Conservation (phyloP, 2,329 filamentous ascomycete species). For the Ophiocordyceps robertsii region DNA sequence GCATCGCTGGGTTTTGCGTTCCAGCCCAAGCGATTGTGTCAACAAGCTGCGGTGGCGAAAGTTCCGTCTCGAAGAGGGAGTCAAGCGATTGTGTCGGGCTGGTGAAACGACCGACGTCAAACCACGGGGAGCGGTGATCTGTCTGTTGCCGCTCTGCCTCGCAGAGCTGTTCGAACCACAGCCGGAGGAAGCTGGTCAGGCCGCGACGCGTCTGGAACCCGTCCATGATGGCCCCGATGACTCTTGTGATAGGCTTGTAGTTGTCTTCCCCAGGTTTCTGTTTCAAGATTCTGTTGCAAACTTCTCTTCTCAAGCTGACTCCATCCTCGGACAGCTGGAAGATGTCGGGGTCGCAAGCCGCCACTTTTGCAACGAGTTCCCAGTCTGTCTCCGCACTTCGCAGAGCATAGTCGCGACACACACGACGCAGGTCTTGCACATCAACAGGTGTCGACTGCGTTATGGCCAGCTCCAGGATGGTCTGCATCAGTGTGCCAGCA, state of each 20-base stretch:
- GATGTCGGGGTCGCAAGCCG: conserved; percentile 32
- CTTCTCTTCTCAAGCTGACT: conserved; percentile 21
- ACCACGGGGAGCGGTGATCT: conserved; percentile 18
- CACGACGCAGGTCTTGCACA: conserved; percentile 23
- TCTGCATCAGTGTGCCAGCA: conserved; percentile 14
- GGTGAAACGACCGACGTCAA: conserved; percentile 10
- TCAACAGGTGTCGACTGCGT: conserved; percentile 20
- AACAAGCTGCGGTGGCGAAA: conserved; percentile 30
- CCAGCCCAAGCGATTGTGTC: conserved; percentile 30
- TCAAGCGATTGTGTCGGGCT: conserved; percentile 8
- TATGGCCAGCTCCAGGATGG: conserved; percentile 16
- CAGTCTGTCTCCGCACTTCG: conserved; percentile 23
- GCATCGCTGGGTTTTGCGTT: conserved; percentile 16
- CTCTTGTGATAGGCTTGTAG: conserved; percentile 13
- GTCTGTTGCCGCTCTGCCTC: conserved; percentile 17
- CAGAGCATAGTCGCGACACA: conserved; percentile 30
- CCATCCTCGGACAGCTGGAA: conserved; percentile 28
- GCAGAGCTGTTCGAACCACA: conserved; percentile 31
- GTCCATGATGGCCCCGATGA: conserved; percentile 28
- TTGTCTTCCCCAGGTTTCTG: conserved; percentile 7
- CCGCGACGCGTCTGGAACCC: conserved; percentile 31
- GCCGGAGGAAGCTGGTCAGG: conserved; percentile 29
- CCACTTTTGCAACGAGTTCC: conserved; percentile 25
- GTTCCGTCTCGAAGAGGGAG: conserved; percentile 24
- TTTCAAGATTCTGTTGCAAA: conserved; percentile 22